Percentiles rank a stretch among this genome's conserved stretches.
These are phyloP conservation scores for Entelexis sorbosivorans DNA, from an alignment of 1,139 yeast genomes.

Conservation along the genomic window DNA sequence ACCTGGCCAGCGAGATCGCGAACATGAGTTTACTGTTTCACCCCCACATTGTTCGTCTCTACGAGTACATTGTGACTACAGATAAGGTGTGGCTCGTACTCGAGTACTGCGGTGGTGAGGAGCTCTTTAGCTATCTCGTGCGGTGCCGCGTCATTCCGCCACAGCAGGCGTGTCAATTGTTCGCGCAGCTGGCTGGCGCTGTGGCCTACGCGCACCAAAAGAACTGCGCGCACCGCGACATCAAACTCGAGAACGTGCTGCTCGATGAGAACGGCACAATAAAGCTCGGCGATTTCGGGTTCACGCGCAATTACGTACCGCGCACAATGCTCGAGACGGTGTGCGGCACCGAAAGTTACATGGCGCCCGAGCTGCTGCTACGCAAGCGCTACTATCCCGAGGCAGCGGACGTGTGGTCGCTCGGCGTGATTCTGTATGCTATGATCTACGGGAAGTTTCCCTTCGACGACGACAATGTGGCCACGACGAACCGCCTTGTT, in stretches of 20 bases:
- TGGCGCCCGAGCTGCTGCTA: constrained; percentile 85
- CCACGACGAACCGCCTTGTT: constrained; percentile 49
- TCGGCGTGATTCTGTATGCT: constrained; percentile 88
- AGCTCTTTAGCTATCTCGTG: constrained; percentile 63
- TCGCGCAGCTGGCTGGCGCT: constrained; percentile 72
- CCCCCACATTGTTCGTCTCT: constrained; percentile 71
- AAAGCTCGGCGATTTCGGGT: constrained; percentile 94
- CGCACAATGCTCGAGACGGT: constrained; percentile 60
- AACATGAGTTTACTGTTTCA: constrained; percentile 78
- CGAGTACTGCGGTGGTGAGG: constrained; percentile 87
- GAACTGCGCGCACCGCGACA: constrained; percentile 80
- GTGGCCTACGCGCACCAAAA: constrained; percentile 74
- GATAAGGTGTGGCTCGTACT: constrained; percentile 72
- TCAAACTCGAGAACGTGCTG: constrained; percentile 91
- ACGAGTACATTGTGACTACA: constrained; percentile 78
- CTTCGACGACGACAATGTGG: constrained; percentile 69
- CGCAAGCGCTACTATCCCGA: constrained; percentile 69
- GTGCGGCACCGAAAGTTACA: constrained; percentile 90
- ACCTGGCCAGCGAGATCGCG: constrained; percentile 83
- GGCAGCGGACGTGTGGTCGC: constrained; percentile 78
- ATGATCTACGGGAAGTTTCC: constrained; percentile 84
- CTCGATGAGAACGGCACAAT: constrained; percentile 80
- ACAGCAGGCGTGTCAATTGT: constrained; percentile 48
- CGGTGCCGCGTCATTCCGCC: constrained; percentile 38
- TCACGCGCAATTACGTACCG: constrained; percentile 66